phyloP scores from a whole-genome alignment of 805 yeast genomes.

The Sungouiella thailandica region DNA sequence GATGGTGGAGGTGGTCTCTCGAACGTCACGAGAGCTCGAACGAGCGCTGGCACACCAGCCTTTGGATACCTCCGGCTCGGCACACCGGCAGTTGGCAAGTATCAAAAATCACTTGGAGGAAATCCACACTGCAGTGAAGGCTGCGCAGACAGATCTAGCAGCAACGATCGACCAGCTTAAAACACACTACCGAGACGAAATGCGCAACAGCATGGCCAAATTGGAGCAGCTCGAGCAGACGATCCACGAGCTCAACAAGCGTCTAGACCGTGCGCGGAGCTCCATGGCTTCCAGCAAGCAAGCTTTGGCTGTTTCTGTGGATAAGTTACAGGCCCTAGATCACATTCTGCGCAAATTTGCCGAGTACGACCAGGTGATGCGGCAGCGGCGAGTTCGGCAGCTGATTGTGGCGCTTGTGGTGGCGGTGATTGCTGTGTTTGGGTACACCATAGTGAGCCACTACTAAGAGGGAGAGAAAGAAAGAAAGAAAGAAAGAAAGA shows the following conservation, averaged over 20 bases:
- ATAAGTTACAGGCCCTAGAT: conserved; percentile 29
- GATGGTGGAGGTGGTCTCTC: too few species aligned
- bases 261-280: conserved; percentile 21
- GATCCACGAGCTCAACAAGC: conserved; percentile 21
- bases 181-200: conserved; percentile 6
- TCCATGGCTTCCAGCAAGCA: conserved; percentile 22
- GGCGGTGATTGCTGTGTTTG: conserved; percentile 15
- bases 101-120: too few species aligned
- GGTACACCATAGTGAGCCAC: too few species aligned
- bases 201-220: conserved; percentile 23
- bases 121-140: too few species aligned
- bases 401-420: conserved; percentile 16
- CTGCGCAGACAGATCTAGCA: neutral
- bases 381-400: conserved; percentile 28
- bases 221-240: conserved; percentile 24
- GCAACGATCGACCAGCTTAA: neutral
- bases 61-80: too few species aligned
- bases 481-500: too few species aligned
- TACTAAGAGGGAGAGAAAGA: too few species aligned
- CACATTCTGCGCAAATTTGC: conserved; percentile 23
- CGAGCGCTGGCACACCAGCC: too few species aligned
- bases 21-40: too few species aligned
- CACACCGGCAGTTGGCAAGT: too few species aligned
- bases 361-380: conserved; percentile 20
- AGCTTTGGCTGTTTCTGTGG: conserved; percentile 21